A percentile compares a stretch with the other conserved stretches of the same genome.
Evolutionary conservation across 164 flowering plant species (phyloP).

Genomic region (Vitis rupestris): DNA sequence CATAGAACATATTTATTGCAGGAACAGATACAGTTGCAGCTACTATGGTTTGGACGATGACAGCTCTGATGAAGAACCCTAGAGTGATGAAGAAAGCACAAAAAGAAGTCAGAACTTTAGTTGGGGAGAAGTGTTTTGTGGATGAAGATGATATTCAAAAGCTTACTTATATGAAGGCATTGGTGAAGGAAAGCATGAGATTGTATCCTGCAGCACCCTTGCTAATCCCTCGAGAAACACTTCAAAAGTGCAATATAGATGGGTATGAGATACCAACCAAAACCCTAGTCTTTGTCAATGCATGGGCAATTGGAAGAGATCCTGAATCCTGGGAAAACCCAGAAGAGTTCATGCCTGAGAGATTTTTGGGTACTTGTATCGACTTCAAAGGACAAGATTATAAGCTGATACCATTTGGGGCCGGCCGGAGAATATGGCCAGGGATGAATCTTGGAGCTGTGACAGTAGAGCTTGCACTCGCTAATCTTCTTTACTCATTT

Average conservation of each 20-base stretch:
- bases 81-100: constrained; percentile 17
- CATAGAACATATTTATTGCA: too few relatives aligned
- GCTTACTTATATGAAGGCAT: constrained; percentile 28
- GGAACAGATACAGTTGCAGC: too few relatives aligned
- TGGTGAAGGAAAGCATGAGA: constrained; percentile 31
- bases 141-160: constrained; percentile 21
- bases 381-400: constrained; percentile 18
- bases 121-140: constrained; percentile 8
- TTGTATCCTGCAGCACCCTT: constrained; percentile 29
- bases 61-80: constrained; percentile 23
- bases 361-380: constrained; percentile 19
- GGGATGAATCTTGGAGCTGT: constrained; percentile 14
- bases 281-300: constrained; percentile 27
- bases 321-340: constrained; percentile 24
- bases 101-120: constrained; percentile 17
- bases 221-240: constrained; percentile 22
- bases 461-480: constrained; percentile 12
- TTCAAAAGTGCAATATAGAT: constrained; percentile 10
- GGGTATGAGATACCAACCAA: constrained; percentile 29
- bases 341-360: constrained; percentile 32
- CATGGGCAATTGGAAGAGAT: constrained; percentile 32
- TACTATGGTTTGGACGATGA: neutral
- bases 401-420: constrained; percentile 23
- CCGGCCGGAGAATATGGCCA: constrained; percentile 18
- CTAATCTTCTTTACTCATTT: constrained; percentile 10